phyloP scores from a whole-genome alignment of 2,329 filamentous ascomycete species.

The Calonectria pseudoreteaudii region DNA sequence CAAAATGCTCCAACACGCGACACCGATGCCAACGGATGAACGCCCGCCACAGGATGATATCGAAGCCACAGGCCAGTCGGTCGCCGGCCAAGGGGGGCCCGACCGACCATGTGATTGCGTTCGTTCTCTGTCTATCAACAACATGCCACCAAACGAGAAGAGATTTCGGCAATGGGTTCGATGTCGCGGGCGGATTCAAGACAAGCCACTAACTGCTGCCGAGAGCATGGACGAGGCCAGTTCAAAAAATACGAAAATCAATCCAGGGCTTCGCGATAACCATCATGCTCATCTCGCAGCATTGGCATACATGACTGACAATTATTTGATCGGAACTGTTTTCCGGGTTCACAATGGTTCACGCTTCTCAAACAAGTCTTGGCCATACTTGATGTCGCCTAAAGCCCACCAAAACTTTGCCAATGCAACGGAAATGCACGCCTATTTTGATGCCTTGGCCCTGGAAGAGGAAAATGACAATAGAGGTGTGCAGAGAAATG shows the following conservation, averaged over 20 bases:
- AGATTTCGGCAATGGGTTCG: not conserved
- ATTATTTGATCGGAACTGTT: not conserved
- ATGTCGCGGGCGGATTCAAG: not conserved
- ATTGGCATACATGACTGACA: not conserved
- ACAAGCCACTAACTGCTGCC: not conserved
- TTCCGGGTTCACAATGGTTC: not conserved
- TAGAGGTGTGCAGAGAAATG: not conserved
- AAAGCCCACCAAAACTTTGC: not conserved
- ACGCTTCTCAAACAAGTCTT: not conserved
- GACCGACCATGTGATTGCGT: not conserved
- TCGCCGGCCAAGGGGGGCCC: not conserved
- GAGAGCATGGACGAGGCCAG: not conserved
- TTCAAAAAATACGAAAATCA: not conserved
- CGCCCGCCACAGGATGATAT: not conserved
- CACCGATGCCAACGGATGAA: not conserved
- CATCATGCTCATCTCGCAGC: not conserved
- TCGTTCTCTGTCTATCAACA: not conserved
- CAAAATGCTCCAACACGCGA: not conserved
- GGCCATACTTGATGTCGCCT: not conserved
- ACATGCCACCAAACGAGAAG: not conserved
- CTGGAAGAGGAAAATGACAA: not conserved
- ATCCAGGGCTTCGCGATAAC: not conserved
- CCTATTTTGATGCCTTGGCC: not conserved
- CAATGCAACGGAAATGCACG: not conserved
- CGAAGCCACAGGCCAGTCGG: not conserved